Percentiles rank a stretch among this genome's conserved stretches.
These are phyloP conservation scores for Periconia digitata DNA, from an alignment of 2,329 filamentous ascomycete species.

Conservation along the genomic window DNA sequence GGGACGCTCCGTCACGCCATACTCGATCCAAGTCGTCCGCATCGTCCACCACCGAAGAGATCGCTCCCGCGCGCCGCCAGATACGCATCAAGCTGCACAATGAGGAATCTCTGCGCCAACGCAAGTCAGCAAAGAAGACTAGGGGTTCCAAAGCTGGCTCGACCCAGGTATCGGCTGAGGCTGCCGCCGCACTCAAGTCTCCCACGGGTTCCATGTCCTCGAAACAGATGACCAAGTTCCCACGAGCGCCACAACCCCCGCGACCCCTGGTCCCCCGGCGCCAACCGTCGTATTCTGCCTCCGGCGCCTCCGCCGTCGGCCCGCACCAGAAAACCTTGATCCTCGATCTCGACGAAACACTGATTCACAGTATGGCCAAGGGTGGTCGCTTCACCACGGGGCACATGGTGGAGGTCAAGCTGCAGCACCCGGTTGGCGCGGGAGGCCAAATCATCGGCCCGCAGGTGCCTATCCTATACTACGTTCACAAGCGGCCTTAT, in stretches of 20 bases:
- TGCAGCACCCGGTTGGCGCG: conserved; percentile 71
- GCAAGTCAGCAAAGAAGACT: conserved; percentile 70
- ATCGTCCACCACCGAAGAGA: conserved; percentile 60
- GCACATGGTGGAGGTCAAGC: conserved; percentile 97
- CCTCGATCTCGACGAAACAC: conserved; percentile 91
- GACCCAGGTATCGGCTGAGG: conserved; percentile 43
- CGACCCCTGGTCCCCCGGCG: conserved; percentile 85
- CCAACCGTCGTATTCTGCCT: conserved; percentile 77
- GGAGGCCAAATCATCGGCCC: conserved; percentile 72
- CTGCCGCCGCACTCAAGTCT: conserved; percentile 79
- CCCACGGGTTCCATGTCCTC: conserved; percentile 76
- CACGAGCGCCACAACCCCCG: conserved; percentile 84
- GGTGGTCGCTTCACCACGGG: conserved; percentile 93
- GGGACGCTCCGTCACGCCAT: conserved; percentile 54
- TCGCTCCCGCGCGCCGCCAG: conserved; percentile 70
- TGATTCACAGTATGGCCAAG: conserved; percentile 98
- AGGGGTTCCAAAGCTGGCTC: conserved; percentile 23
- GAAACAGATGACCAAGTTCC: conserved; percentile 78
- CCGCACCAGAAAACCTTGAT: conserved; percentile 83
- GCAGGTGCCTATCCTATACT: conserved; percentile 96
- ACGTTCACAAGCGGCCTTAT: conserved; percentile 95
- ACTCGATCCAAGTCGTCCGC: conserved; percentile 63
- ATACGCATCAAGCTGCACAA: conserved; percentile 89
- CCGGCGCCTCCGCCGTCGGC: conserved; percentile 36
- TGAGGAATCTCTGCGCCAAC: conserved; percentile 72